Conservation (phyloP, 2,329 filamentous ascomycete genomes). For the Alternaria hordeiaustralica region DNA sequence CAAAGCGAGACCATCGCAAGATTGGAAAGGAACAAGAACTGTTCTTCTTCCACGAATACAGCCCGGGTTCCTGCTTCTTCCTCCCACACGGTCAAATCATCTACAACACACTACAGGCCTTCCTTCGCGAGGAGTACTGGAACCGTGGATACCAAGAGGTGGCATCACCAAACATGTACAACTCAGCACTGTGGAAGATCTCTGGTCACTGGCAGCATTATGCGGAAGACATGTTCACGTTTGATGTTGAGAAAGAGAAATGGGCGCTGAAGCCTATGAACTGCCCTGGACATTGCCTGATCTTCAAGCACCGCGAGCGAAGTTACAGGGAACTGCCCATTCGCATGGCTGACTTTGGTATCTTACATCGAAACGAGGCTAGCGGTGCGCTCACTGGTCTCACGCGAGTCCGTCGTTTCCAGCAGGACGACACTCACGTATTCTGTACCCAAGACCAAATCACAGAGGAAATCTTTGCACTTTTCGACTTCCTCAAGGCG, state of each 20-base stretch:
- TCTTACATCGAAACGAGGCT: conserved; percentile 92
- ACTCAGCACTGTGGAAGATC: conserved; percentile 88
- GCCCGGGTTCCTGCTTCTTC: conserved; percentile 93
- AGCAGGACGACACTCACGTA: conserved; percentile 96
- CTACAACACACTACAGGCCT: conserved; percentile 84
- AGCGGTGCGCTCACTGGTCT: conserved; percentile 90
- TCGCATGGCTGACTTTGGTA: conserved; percentile 93
- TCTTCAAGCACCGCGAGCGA: conserved; percentile 82
- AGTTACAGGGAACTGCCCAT: conserved; percentile 91
- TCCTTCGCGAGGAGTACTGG: conserved; percentile 87
- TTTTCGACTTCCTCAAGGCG: conserved; percentile 85
- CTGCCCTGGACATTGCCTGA: conserved; percentile 90
- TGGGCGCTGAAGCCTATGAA: conserved; percentile 97
- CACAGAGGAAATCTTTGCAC: conserved; percentile 74
- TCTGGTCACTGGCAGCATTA: conserved; percentile 94
- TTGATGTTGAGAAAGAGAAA: conserved; percentile 80
- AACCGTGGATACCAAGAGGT: conserved; percentile 95
- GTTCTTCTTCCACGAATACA: conserved; percentile 94
- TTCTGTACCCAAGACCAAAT: conserved; percentile 89
- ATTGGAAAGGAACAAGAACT: conserved; percentile 96
- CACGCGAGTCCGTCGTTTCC: conserved; percentile 90
- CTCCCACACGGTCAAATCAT: conserved; percentile 91
- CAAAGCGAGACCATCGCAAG: conserved; percentile 92
- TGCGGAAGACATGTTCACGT: conserved; percentile 94
- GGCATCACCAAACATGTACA: conserved; percentile 95